Conservation (phyloP, 371 early-diverging fungal species). For the Apophysomyces sp. region DNA sequence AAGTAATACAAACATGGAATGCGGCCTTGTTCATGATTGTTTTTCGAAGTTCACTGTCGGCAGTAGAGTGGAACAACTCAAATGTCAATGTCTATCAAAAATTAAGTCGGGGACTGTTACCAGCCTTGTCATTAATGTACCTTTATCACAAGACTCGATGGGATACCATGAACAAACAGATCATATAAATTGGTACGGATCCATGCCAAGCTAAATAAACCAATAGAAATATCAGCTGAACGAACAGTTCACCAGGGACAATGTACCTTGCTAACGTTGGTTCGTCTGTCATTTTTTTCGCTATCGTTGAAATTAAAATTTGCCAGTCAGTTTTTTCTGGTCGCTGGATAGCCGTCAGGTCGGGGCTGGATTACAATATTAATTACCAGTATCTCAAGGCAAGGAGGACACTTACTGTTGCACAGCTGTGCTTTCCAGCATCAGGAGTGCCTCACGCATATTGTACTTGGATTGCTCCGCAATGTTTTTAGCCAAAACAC, state of each 20-base stretch:
- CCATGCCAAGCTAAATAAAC: not conserved
- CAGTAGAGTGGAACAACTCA: constrained; percentile 66
- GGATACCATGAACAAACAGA: constrained; percentile 88
- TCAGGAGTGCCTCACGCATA: constrained; percentile 84
- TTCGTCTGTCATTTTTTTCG: constrained; percentile 65
- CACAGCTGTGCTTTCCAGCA: constrained; percentile 87
- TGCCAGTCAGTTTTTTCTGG: constrained; percentile 92
- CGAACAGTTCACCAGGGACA: no score
- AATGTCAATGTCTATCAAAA: constrained; percentile 64
- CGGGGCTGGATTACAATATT: constrained; percentile 9
- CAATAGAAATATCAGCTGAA: not conserved
- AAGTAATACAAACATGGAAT: constrained; percentile 56
- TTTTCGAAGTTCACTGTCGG: constrained; percentile 59
- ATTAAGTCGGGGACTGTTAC: not conserved
- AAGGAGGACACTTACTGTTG: constrained; percentile 52
- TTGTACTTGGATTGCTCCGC: constrained; percentile 81
- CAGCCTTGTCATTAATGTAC: constrained; percentile 22
- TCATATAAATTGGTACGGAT: constrained; percentile 86
- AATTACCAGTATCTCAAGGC: constrained; percentile 49
- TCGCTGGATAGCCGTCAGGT: constrained; percentile 48
- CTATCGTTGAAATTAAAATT: constrained; percentile 68
- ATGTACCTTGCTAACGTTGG: constrained; percentile 68
- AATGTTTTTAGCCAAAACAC: constrained; percentile 61
- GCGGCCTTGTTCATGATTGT: constrained; percentile 78
- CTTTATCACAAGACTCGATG: constrained; percentile 80